Percentiles rank a stretch among this genome's conserved stretches.
phyloP scores from a whole-genome alignment of 192 early-diverging fungal species.

The Backusella tarrabulga region DNA sequence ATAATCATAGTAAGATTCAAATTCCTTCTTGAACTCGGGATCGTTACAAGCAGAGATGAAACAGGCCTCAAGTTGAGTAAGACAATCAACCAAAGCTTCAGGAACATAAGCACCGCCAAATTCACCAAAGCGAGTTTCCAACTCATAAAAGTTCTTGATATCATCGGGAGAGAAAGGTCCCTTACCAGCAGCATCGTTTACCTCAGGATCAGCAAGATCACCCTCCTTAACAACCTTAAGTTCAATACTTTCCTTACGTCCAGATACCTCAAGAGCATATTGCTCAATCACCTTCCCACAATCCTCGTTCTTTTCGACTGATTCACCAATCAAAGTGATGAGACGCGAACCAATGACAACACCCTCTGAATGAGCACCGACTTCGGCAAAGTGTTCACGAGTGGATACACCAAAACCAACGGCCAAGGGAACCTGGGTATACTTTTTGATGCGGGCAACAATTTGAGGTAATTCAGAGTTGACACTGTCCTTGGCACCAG shows the following conservation, averaged over 20 bases:
- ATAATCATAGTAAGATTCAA: slow-evolving; percentile 86
- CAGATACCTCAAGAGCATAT: slow-evolving; percentile 48
- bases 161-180: slow-evolving; percentile 12
- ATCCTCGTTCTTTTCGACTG: slow-evolving; percentile 31
- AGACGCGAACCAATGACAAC: slow-evolving; percentile 95
- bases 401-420: slow-evolving; percentile 97
- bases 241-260: slow-evolving; percentile 37
- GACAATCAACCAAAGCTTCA: slow-evolving; percentile 94
- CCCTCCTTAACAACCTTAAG: slow-evolving; percentile 40
- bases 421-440: slow-evolving; percentile 83
- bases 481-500: slow-evolving; percentile 75
- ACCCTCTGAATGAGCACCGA: slow-evolving; percentile 88
- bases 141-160: slow-evolving; percentile 43
- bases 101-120: slow-evolving; percentile 98
- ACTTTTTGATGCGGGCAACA: slow-evolving; percentile 73
- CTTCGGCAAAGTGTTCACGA: slow-evolving; percentile 81
- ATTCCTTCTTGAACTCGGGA: slow-evolving; percentile 92
- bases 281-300: slow-evolving; percentile 43
- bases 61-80: slow-evolving; percentile 85
- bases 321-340: slow-evolving; percentile 74
- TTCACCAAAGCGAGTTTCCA: slow-evolving; percentile 84
- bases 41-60: slow-evolving; percentile 80
- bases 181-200: slow-evolving; percentile 13
- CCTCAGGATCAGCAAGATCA: slow-evolving; percentile 23
- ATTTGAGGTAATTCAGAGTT: slow-evolving; percentile 68